phyloP scores from a whole-genome alignment of 345 rosid genomes.

The Capsella bursapastoris region DNA sequence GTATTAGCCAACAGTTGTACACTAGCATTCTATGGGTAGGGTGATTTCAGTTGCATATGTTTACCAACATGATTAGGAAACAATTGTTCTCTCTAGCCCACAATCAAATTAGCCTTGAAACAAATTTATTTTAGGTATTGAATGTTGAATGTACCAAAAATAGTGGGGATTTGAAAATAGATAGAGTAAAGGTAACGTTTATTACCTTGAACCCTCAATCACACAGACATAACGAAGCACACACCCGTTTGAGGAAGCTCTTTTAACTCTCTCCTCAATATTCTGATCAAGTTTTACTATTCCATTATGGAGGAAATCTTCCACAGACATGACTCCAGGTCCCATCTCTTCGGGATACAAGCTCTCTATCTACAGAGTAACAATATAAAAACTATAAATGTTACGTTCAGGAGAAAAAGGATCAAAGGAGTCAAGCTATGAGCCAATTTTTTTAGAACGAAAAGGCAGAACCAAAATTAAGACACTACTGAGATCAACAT shows the following conservation, averaged over 20 bases:
- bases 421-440: not conserved
- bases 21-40: not conserved
- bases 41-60: not conserved
- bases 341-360: slow-evolving; percentile 84
- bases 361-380: slow-evolving; percentile 71
- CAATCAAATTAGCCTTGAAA: not conserved
- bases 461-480: not conserved
- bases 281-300: slow-evolving; percentile 65
- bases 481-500: slow-evolving; percentile 1
- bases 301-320: slow-evolving; percentile 67
- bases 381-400: not conserved
- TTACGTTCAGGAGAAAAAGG: slow-evolving; percentile 14
- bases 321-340: slow-evolving; percentile 67
- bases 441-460: not conserved
- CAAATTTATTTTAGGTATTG: not conserved
- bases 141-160: not conserved
- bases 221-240: slow-evolving; percentile 93
- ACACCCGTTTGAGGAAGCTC: slow-evolving; percentile 70
- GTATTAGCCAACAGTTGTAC: not conserved
- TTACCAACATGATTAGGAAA: not conserved
- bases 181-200: slow-evolving; percentile 7
- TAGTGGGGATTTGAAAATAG: not conserved
- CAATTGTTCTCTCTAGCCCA: slow-evolving; percentile 1
- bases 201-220: slow-evolving; percentile 78
- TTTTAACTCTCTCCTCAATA: slow-evolving; percentile 67